phyloP scores from a whole-genome alignment of 2,329 filamentous ascomycete genomes.

The Pseudopithomyces maydicus region DNA sequence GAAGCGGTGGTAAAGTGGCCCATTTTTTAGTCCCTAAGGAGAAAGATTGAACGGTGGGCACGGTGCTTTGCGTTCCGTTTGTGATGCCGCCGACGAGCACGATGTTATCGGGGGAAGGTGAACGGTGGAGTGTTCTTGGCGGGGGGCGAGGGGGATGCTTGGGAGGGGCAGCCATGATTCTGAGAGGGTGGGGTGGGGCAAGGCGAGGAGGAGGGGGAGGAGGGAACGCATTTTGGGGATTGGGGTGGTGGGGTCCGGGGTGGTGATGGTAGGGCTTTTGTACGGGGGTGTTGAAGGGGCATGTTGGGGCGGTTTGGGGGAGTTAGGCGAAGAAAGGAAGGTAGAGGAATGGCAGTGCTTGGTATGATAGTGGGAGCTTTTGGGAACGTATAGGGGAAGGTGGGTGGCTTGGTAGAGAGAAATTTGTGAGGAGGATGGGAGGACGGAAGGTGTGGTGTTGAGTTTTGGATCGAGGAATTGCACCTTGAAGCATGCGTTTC shows the following conservation, averaged over 20 bases:
- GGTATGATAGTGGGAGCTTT: background rate
- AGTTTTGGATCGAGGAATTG: no score
- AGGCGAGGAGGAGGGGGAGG: background rate
- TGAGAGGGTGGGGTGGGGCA: background rate
- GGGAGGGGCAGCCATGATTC: conserved; percentile 26
- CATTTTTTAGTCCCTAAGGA: conserved; percentile 21
- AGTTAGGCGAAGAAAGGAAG: conserved; percentile 1
- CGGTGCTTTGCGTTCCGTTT: conserved; percentile 14
- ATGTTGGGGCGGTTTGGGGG: background rate
- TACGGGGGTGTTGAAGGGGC: background rate
- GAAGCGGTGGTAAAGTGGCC: conserved; percentile 19
- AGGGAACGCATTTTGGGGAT: background rate
- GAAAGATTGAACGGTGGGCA: conserved; percentile 26
- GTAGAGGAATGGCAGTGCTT: background rate
- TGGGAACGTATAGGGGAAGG: no score
- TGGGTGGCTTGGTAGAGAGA: no score
- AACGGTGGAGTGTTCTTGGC: conserved; percentile 33
- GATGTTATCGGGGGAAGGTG: conserved; percentile 24
- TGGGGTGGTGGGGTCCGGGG: background rate
- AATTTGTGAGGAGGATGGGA: no score
- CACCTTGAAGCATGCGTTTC: no score
- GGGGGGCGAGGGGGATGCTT: conserved; percentile 17
- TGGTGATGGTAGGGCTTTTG: background rate
- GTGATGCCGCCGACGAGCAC: conserved; percentile 29
- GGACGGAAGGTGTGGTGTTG: no score